Evolutionary conservation across 2,329 filamentous ascomycete genomes (phyloP).

Genomic region (Aspergillus sp.): DNA sequence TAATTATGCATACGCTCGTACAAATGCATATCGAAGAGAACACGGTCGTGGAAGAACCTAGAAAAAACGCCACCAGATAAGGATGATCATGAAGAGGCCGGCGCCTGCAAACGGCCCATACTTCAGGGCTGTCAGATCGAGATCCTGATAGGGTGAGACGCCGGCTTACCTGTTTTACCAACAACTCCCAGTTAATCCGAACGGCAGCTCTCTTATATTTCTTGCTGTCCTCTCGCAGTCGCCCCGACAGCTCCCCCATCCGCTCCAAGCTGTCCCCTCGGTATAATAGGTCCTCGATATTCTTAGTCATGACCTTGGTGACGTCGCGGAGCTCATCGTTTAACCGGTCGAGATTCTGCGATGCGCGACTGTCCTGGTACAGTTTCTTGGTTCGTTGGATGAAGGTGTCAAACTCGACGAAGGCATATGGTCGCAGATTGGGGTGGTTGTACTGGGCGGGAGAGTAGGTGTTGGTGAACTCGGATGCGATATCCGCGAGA

Average conservation of each 20-base stretch:
- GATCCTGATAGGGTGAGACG: background rate
- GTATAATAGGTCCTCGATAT: conserved; percentile 95
- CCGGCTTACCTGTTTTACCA: conserved; percentile 67
- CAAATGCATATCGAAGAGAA: conserved; percentile 12
- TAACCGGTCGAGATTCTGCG: conserved; percentile 85
- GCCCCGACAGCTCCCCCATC: conserved; percentile 89
- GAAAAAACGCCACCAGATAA: conserved; percentile 91
- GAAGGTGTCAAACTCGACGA: conserved; percentile 97
- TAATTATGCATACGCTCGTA: conserved; percentile 31
- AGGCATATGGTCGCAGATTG: conserved; percentile 79
- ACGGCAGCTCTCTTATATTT: conserved; percentile 92
- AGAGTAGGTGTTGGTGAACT: conserved; percentile 83
- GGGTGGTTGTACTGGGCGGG: conserved; percentile 62
- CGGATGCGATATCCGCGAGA: conserved; percentile 79
- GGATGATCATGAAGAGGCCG: conserved; percentile 71
- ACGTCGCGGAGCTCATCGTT: conserved; percentile 97
- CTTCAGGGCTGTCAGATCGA: conserved; percentile 30
- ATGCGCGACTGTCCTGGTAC: conserved; percentile 84
- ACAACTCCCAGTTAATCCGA: conserved; percentile 93
- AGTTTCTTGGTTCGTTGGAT: conserved; percentile 87
- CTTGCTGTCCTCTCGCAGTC: conserved; percentile 81
- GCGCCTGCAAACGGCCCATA: conserved; percentile 84
- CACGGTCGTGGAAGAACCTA: conserved; percentile 30
- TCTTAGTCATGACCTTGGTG: conserved; percentile 99
- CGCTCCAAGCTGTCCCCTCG: conserved; percentile 87